Base-by-base conservation (phyloP, 371 early-diverging fungal genomes). In the Actinomortierella ambigua region DNA sequence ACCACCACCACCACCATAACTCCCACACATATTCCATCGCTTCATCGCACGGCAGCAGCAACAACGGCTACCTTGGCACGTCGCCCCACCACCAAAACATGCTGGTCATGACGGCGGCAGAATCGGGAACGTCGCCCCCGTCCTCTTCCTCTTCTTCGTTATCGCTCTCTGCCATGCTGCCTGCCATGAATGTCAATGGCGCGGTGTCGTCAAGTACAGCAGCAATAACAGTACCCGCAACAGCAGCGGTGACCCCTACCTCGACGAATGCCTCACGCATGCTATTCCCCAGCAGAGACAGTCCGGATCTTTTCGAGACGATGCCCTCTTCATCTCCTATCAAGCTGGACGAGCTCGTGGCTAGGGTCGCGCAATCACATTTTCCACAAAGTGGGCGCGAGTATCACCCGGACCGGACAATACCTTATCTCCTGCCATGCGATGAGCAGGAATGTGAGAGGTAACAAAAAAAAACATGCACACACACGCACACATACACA, bases 371-470 rank as follows among this genome's bases (percentile, higher is more conserved):
- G 20, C 75, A 66, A 2, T 58, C 67, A 7, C 55, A 61, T 14
- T 67, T 63, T 1, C 11, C 66, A 1, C 50, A 66, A 2, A 63
- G 75, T 15, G 67, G 75, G 0, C 75, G 75, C 11, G 75, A 73
- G 27, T 73, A 73, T 26, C 49, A 67, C 26, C 67, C 75, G 22
- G 75, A 73, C 27, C 66, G 60, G 57, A 73, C 75, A 0, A 50
- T 73, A 15, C 75, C 75, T 14, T 73, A 73, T 57, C 67, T 73
- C 13, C 23, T 73, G 61, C 75, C 75, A 2, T 73, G 75, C 27
- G 75, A 73, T 48, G 75, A 73, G 55, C 75, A 73, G 40, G 75
- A 73, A 34, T 49, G 67, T 5, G 75, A 73, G 22, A 56, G 75
- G 75, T 66, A 66, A 49, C 34, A n/a, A n/a, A n/a, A n/a, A n/a